phyloP scores from a whole-genome alignment of 2,329 filamentous ascomycete genomes.

The Orbilia blumenaviensis region DNA sequence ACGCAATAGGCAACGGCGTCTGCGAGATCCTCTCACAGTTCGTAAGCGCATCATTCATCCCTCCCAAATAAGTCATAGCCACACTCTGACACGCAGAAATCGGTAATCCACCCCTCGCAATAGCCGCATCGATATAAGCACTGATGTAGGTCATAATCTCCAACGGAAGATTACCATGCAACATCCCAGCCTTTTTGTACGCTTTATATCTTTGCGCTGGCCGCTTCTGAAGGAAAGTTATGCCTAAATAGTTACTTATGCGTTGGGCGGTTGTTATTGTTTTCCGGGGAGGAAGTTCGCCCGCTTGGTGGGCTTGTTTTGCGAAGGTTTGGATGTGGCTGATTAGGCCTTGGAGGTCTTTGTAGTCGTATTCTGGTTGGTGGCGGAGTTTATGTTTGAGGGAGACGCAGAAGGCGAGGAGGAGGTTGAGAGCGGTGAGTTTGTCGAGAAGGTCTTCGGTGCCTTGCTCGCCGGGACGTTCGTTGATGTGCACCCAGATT shows the following conservation, averaged over 20 bases:
- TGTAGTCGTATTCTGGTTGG: constrained; percentile 80
- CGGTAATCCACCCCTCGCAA: constrained; percentile 67
- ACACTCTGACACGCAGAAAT: constrained; percentile 70
- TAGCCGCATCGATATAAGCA: constrained; percentile 71
- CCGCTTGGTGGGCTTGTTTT: constrained; percentile 66
- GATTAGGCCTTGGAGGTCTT: constrained; percentile 75
- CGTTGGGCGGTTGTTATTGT: constrained; percentile 11
- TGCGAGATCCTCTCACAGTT: constrained; percentile 68
- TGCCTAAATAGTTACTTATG: constrained; percentile 71
- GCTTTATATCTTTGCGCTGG: constrained; percentile 80
- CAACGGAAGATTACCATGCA: constrained; percentile 80
- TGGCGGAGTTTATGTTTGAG: constrained; percentile 85
- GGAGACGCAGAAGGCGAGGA: constrained; percentile 78
- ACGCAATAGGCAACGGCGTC: constrained; percentile 81
- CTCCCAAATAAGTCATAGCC: constrained; percentile 65
- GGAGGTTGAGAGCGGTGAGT: constrained; percentile 76
- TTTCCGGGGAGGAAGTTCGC: constrained; percentile 63
- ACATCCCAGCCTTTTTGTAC: constrained; percentile 66
- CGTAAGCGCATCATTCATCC: constrained; percentile 76
- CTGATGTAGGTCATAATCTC: constrained; percentile 80
- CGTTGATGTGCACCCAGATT: constrained; percentile 80
- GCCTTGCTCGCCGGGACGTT: constrained; percentile 68
- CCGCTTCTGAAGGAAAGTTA: constrained; percentile 79
- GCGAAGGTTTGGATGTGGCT: constrained; percentile 80
- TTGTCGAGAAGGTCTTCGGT: constrained; percentile 77